phyloP scores from a whole-genome alignment of 116 monocot genomes.

The Cymodocea nodosa region DNA sequence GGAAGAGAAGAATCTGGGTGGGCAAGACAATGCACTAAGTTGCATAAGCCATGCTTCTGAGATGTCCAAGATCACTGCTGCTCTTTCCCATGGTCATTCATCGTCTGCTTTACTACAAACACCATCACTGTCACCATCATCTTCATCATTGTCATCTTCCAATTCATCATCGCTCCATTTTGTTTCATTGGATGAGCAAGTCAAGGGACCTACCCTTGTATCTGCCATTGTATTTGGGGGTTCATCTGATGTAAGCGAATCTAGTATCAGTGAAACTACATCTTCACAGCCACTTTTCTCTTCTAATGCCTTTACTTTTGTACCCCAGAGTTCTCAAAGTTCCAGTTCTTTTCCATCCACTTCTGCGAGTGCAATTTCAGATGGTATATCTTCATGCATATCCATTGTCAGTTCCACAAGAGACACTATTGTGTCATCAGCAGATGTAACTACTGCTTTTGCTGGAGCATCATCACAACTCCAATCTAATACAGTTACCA shows the following conservation, averaged over 20 bases:
- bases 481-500: conserved; percentile 6
- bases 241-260: neutral
- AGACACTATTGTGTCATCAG: conserved; percentile 14
- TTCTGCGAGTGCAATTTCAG: conserved; percentile 4
- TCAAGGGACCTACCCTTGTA: neutral
- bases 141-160: neutral
- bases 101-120: conserved; percentile 2
- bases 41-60: conserved; percentile 8
- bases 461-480: conserved; percentile 1
- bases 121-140: neutral
- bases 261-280: neutral
- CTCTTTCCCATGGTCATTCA: conserved; percentile 1
- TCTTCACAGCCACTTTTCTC: conserved; percentile 4
- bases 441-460: conserved; percentile 5
- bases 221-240: neutral
- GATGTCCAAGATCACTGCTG: neutral
- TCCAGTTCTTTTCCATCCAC: conserved; percentile 2
- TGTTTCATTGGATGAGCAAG: neutral
- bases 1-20: neutral
- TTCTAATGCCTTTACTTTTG: conserved; percentile 3
- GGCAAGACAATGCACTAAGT: conserved; percentile 1
- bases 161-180: conserved; percentile 3
- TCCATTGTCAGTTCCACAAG: conserved; percentile 7
- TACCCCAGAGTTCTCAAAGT: conserved; percentile 8
- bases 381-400: conserved; percentile 2